Evolutionary conservation across 441 rosid genomes (phyloP), one percentile per base, ranked within the genome.

Genomic region (Sinapis alba): DNA sequence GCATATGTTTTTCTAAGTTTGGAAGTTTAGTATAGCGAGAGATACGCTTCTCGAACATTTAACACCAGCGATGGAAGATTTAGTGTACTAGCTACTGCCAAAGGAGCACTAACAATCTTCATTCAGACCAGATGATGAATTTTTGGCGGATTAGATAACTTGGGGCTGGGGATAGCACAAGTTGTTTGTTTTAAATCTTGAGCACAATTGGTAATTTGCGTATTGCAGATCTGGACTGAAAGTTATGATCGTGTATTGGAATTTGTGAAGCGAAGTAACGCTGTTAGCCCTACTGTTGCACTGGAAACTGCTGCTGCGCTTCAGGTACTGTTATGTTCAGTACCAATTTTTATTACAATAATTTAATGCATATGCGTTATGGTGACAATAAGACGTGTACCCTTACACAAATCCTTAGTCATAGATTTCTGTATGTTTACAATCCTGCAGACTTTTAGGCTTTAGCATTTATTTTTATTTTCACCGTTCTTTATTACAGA

Each of bases 261-360:
- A 79, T 94, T 96, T 83, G 81, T 96, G 80, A 92, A 85, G 91
- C 88, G 99, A 79, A 96, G 99, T 79, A 94, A 83, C 80, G 98
- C 98, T 32, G 89, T 96, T 71, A 96, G 99, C 80, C 99, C 99
- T 70, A 85, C 90, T 76, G 89, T 92, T 84, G 95, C 98, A 24
- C 71, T 88, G 82, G 99, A 96, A 87, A 96, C 99, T 80, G 98
- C 99, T 60, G 87, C 94, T 84, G 99, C 86, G 59, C 84, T 96
- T 85, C 99, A 96, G 99, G 99, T 96, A 88, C 74, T 76, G 75
- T 69, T 76, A 62, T 72, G 23, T 26, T 53, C 54, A 26, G 78
- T 38, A 16, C 28, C 65, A 51, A 67, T 68, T 51, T 23, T 43
- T 27, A 4, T 12, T 23, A 23, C 61, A 56, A 23, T 21, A 7